A percentile compares a stretch with the other conserved stretches of the same genome.
Evolutionary conservation across 2,329 filamentous ascomycete species (phyloP).

Genomic region (Cordyceps javanica): DNA sequence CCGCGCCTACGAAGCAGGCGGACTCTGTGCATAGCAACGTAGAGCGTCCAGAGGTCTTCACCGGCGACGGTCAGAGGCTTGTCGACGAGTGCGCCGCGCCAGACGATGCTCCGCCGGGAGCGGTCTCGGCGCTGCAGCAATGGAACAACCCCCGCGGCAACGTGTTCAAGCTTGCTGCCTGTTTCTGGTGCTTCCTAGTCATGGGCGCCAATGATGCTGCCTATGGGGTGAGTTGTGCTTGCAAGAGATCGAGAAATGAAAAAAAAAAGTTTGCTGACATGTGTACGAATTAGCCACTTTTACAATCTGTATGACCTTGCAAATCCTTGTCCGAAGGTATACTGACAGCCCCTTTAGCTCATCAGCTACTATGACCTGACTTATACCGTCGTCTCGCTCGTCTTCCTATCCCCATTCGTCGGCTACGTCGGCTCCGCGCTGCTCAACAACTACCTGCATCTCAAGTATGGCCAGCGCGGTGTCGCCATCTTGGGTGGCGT

Average conservation of each 20-base stretch:
- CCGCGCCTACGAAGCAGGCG: background rate
- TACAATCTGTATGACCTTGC: constrained; percentile 41
- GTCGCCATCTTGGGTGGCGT: constrained; percentile 34
- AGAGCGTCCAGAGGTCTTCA: background rate
- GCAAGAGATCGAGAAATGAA: background rate
- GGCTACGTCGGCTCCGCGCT: constrained; percentile 39
- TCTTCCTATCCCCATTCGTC: constrained; percentile 36
- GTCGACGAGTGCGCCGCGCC: constrained; percentile 8
- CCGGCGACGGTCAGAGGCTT: background rate
- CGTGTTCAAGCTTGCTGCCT: constrained; percentile 40
- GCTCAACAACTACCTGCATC: constrained; percentile 32
- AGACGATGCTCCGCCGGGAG: background rate
- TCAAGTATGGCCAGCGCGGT: constrained; percentile 33
- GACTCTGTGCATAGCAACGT: background rate
- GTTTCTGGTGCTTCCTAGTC: constrained; percentile 52
- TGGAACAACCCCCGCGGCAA: constrained; percentile 47
- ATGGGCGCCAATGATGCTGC: constrained; percentile 54
- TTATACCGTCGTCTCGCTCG: constrained; percentile 36
- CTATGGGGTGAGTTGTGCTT: constrained; percentile 44
- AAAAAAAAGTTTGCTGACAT: background rate
- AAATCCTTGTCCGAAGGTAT: background rate
- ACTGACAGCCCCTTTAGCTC: constrained; percentile 16
- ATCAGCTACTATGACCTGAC: constrained; percentile 33
- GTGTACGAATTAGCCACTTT: constrained; percentile 39
- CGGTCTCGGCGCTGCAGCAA: constrained; percentile 23